phyloP scores from a whole-genome alignment of 148 eudicot species.

The Rhododendron griersonianum region DNA sequence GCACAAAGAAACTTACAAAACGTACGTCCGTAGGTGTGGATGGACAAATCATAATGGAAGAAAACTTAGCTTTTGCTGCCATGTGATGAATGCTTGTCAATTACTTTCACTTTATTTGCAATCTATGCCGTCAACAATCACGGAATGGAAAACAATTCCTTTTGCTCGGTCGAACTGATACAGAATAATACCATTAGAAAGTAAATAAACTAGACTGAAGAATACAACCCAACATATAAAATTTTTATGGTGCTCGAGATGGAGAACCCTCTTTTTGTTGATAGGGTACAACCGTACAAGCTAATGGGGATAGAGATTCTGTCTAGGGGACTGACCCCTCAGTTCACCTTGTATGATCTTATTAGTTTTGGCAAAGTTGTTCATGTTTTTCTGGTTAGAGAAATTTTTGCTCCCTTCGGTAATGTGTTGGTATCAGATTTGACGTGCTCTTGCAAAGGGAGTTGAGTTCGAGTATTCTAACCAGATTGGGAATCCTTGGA shows the following conservation, averaged over 20 bases:
- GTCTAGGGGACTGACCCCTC: neutral
- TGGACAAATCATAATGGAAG: neutral
- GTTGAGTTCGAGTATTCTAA: neutral
- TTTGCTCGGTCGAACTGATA: neutral
- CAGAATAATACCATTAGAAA: neutral
- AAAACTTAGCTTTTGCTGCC: neutral
- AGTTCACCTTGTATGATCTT: neutral
- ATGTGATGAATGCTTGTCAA: neutral
- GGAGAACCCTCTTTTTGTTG: neutral
- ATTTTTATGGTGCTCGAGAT: neutral
- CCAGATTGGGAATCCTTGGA: neutral
- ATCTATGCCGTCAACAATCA: neutral
- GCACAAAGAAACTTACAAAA: neutral
- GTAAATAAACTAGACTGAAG: neutral
- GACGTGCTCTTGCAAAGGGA: neutral
- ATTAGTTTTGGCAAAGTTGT: neutral
- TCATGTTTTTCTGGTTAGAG: neutral
- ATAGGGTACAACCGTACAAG: neutral
- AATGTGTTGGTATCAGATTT: neutral
- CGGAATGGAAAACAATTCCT: neutral
- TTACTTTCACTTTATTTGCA: neutral
- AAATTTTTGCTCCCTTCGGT: neutral
- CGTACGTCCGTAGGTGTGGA: neutral
- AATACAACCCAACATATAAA: neutral
- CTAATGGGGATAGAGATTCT: neutral